Base-by-base conservation (phyloP, 1,139 yeast species). In the Yamadazyma trypodendri region DNA sequence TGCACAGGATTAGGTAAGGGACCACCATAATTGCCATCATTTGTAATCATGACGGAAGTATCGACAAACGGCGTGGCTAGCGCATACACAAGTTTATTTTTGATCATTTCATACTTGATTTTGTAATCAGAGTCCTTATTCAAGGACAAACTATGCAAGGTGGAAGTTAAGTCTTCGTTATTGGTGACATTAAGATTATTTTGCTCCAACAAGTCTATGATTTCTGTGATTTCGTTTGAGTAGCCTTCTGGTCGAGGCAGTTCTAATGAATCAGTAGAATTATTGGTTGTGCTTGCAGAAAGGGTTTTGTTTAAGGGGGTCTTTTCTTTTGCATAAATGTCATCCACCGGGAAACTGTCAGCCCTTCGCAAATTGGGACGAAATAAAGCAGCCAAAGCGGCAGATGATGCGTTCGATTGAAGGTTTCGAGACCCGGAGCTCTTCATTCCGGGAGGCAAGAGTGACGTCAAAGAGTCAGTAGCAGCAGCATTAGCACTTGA, bases 11-110 rank as follows among this genome's bases (percentile, higher is more conserved):
- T 47, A 3, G 56, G 36, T 24, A 46, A 40, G 5, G 61, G 58
- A 36, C 54, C 48, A 28, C 44, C 31, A 17, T 33, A 41, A 9
- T 40, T 39, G 12, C 39, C 20, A 5, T 15, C 24, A 4, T 29
- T 34, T 2, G 79, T 59, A 0, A 79, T 64, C 38, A 69, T 51
- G 0, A 71, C 65, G 0, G 77, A 64, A 2, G 72, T 63, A 50
- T 84, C 89, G 37, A 80, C 76, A 56, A 84, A 84, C 2, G 92
- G 92, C 10, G 85, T 82, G 0, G 92, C 85, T 42, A 84, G 64
- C 4, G 90, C 88, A 52, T 81, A 77, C 29, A 83, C 56, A 13
- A 84, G 57, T 43, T 75, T 76, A 13, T 71, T 70, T 45, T 74
- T 78, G 31, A 84, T 54, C 6, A 67, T 54, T 29, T 71, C 68